phyloP scores from a whole-genome alignment of 176 grass and related monocot genomes.

The Guadua angustifolia region DNA sequence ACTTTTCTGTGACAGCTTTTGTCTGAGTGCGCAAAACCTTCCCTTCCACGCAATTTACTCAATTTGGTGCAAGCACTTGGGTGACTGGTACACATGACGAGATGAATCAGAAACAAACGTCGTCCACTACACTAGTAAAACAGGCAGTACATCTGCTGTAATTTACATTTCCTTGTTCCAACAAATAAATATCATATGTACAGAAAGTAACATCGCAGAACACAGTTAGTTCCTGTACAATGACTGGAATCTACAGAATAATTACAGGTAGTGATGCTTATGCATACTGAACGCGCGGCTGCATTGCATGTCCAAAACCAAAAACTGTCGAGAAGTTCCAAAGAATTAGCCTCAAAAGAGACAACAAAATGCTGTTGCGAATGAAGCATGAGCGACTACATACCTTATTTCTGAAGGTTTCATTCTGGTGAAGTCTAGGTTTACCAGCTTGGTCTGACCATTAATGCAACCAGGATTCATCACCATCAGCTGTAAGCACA shows the following conservation, averaged over 20 bases:
- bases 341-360: background rate
- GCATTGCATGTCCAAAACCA: conserved; percentile 14
- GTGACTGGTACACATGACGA: background rate
- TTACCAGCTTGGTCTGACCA: background rate
- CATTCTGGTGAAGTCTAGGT: background rate
- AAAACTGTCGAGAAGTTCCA: background rate
- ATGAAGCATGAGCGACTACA: background rate
- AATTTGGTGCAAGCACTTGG: background rate
- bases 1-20: background rate
- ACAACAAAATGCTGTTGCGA: background rate
- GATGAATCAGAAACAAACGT: background rate
- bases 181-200: conserved; percentile 41
- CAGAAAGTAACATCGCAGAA: conserved; percentile 5
- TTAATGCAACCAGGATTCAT: conserved; percentile 3
- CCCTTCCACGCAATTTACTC: background rate
- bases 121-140: background rate
- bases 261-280: conserved; percentile 25
- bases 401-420: background rate
- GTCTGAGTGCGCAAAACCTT: background rate
- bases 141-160: background rate
- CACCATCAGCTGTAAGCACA: conserved; percentile 1
- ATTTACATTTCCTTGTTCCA: background rate
- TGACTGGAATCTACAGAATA: conserved; percentile 35
- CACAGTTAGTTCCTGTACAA: conserved; percentile 32
- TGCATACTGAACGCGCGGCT: background rate